Conservation (phyloP, 345 rosid species). For the Iberis pinnata region DNA sequence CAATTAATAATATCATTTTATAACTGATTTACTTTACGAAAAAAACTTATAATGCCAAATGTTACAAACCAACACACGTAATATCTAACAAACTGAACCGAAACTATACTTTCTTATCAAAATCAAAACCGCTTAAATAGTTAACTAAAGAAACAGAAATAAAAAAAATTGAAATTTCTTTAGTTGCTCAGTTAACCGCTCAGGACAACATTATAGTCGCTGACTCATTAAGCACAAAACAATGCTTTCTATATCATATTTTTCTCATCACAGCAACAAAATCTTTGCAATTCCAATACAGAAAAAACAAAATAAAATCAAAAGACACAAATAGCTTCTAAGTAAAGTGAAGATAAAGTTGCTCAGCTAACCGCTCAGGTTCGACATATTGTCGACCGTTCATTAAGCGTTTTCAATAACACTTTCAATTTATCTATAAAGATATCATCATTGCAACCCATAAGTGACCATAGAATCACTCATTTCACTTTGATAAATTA, state of each 20-base stretch:
- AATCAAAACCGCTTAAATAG: no score
- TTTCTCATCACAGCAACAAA: constrained; percentile 37
- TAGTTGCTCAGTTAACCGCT: constrained; percentile 60
- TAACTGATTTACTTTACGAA: no score
- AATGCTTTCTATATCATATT: constrained; percentile 1
- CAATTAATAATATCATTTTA: no score
- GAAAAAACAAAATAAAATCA: neutral
- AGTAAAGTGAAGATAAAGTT: no score
- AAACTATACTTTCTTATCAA: no score
- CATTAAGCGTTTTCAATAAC: neutral
- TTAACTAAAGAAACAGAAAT: no score
- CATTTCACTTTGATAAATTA: no score
- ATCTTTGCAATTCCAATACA: neutral
- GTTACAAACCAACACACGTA: no score
- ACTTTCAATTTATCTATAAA: neutral
- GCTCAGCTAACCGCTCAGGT: neutral
- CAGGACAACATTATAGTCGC: constrained; percentile 37
- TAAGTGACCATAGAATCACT: no score
- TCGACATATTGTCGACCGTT: neutral
- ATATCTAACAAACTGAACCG: no score
- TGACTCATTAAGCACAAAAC: constrained; percentile 30
- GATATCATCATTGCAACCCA: no score
- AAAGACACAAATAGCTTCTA: neutral
- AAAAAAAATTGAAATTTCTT: neutral
- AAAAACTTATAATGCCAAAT: no score